Base-by-base conservation (phyloP, 352 stramenopile genomes). In the Pythium monospermum region DNA sequence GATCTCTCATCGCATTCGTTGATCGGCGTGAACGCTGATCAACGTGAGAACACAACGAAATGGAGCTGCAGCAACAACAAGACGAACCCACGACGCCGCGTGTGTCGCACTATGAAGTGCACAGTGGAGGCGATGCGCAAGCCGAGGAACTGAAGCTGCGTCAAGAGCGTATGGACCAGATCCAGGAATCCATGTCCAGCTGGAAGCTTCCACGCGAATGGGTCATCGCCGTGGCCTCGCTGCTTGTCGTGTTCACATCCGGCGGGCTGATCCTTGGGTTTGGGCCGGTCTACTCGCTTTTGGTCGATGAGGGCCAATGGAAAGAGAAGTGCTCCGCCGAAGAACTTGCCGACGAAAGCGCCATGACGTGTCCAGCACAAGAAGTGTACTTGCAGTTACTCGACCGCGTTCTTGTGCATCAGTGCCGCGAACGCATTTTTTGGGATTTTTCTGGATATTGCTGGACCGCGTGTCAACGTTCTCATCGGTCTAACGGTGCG, bases 191-290 rank as follows among this genome's bases (percentile, higher is more conserved):
- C 40, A 57, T 74, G 48, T 72, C 65, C 15, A 55, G 35, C 12
- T 73, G 64, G 61, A 30, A 22, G 21, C 33, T 76, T 46, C 45
- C 51, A 22, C 56, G 53, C 28, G 43, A 53, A 26, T 53, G 63
- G 33, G 25, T 64, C 21, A 58, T 65, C 52, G 47, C 35, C 11
- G 44, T 71, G 19, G 55, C 58, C 22, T 63, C 61, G 7, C 31
- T 71, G 27, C 33, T 66, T 36, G 66, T 78, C 13, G 53, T 69
- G 18, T 22, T 66, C 53, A 69, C 47, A 21, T 76, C 79, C 1
- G 76, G 79, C 1, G 79, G 79, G 1, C 62, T 88, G 44, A 87
- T 86, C 44, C 49, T 88, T 2, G 79, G 79, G 62, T 88, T 91
- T 60, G 76, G 76, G 0, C 79, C 79, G 0, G 57, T 91, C 19